phyloP scores from a whole-genome alignment of 176 grass and related monocot species.

The Secale cereale region DNA sequence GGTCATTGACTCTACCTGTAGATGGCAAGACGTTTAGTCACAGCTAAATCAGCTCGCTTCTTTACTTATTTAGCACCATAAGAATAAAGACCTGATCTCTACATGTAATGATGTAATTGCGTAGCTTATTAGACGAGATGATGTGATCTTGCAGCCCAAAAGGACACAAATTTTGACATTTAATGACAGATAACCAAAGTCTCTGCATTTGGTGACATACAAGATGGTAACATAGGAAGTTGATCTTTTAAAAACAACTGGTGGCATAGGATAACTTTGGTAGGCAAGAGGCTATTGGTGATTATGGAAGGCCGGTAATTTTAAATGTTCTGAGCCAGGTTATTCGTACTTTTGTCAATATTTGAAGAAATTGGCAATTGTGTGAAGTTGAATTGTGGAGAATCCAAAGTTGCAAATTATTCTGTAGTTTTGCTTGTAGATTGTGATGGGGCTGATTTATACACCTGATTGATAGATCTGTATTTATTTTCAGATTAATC shows the following conservation, averaged over 20 bases:
- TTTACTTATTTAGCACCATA: background rate
- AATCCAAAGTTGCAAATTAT: background rate
- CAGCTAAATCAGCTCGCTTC: background rate
- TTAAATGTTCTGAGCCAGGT: background rate
- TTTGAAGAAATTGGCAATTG: conserved; percentile 15
- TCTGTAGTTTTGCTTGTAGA: background rate
- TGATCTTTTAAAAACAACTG: background rate
- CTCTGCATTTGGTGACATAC: background rate
- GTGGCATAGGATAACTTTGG: background rate
- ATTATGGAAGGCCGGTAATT: background rate
- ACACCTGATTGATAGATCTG: background rate
- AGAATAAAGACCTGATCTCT: background rate
- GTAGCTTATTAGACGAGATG: background rate
- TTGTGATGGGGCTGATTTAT: background rate
- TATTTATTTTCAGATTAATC: conserved; percentile 70
- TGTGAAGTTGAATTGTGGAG: background rate
- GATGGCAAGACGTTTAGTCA: background rate
- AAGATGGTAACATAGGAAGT: background rate
- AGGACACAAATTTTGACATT: background rate
- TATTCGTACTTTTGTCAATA: background rate
- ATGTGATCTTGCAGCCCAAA: background rate
- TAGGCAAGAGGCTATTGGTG: background rate
- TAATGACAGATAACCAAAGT: background rate
- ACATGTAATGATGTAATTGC: background rate
- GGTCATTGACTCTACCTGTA: conserved; percentile 23